Evolutionary conservation across 2,329 filamentous ascomycete genomes (phyloP), one percentile per base, ranked within the genome.

Genomic region (Cyclaneusma minus): DNA sequence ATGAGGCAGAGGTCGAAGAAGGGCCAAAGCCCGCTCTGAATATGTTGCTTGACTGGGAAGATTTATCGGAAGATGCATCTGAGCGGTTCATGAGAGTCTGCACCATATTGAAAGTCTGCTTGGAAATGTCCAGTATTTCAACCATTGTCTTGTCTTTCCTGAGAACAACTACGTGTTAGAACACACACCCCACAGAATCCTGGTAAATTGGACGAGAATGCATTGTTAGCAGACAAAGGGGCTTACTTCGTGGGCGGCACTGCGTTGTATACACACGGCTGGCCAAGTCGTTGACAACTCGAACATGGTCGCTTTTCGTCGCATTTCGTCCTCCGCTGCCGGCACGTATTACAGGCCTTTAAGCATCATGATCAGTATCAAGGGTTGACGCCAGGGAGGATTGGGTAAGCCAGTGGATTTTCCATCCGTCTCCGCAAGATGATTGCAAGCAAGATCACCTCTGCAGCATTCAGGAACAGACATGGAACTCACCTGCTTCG

Each of bases 81-180:
- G 65, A 22, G 72, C 49, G 28, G 48, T 54, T n/a, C n/a, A n/a
- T n/a, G n/a, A n/a, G n/a, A n/a, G n/a, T n/a, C n/a, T n/a, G n/a
- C n/a, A n/a, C n/a, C n/a, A n/a, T n/a, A n/a, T n/a, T n/a, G n/a
- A n/a, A n/a, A n/a, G n/a, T n/a, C n/a, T n/a, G n/a, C 34, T 60
- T 64, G 27, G 72, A 50, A 7, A 60, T 55, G 24, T 70, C 64
- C 16, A 72, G 50, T 28, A 73, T 71, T 39, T 73, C 64, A 21
- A 67, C 56, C 37, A 72, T 51, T 3, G 66, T 72, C 46, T 66
- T 70, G 43, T 73, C 68, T 48, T 73, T 73, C 42, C 66, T 71
- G 39, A 16, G 22, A 20, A 37, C 16, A 21, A 32, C 28, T 34
- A 23, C 37, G 29, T 31, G 38, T 48, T 29, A 47, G 36, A 31